Conservation (phyloP, 2,329 filamentous ascomycete genomes). For the Ophiostoma populinum region DNA sequence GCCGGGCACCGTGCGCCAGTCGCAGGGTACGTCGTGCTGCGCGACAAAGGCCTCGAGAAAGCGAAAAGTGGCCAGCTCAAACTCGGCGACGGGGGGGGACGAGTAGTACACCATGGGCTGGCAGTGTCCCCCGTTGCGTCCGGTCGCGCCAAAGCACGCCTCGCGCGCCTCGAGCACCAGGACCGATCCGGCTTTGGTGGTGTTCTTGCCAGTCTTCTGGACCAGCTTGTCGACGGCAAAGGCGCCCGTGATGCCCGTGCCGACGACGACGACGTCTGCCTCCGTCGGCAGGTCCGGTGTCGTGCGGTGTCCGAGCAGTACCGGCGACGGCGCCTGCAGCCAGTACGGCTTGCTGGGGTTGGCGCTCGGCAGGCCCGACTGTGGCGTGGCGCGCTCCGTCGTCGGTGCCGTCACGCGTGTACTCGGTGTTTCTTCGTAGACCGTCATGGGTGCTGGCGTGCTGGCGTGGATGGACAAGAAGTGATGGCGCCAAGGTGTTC, state of each 20-base stretch:
- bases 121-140: slow-evolving; percentile 57
- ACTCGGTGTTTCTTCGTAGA: slow-evolving; percentile 11
- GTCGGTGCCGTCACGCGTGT: not conserved
- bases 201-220: slow-evolving; percentile 10
- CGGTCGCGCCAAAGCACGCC: slow-evolving; percentile 69
- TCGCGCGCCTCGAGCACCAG: slow-evolving; percentile 64
- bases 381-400: slow-evolving; percentile 7
- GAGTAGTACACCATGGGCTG: slow-evolving; percentile 51
- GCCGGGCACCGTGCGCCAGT: slow-evolving; percentile 41
- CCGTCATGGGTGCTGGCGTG: too few relatives aligned
- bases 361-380: slow-evolving; percentile 37
- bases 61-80: slow-evolving; percentile 54
- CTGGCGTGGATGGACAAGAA: not conserved
- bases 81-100: slow-evolving; percentile 43
- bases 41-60: slow-evolving; percentile 41
- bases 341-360: slow-evolving; percentile 53
- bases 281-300: slow-evolving; percentile 42
- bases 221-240: slow-evolving; percentile 50
- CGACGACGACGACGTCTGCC: slow-evolving; percentile 55
- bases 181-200: slow-evolving; percentile 28
- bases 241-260: slow-evolving; percentile 60
- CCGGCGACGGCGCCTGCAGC: slow-evolving; percentile 49
- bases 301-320: slow-evolving; percentile 49
- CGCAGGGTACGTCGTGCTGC: slow-evolving; percentile 44
- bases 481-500: too few relatives aligned